A percentile compares a stretch with the other conserved stretches of the same genome.
Evolutionary conservation across 2,329 filamentous ascomycete species (phyloP).

Genomic region (Hypoxylon sp.): DNA sequence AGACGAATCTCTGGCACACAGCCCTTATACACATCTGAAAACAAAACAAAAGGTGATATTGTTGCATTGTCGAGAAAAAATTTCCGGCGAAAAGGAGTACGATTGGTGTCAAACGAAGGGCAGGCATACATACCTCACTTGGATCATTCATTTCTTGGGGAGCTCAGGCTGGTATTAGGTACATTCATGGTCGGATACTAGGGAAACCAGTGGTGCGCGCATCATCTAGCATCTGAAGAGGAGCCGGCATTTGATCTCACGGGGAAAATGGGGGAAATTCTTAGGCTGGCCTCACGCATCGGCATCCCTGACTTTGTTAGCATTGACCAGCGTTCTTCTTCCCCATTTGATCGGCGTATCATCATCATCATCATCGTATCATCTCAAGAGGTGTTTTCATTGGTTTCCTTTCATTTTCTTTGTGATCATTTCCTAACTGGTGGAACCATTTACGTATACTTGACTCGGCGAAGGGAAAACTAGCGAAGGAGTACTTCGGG

Average conservation of each 20-base stretch:
- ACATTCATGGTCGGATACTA: conserved; percentile 34
- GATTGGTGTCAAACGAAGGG: conserved; percentile 30
- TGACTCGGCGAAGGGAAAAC: conserved; percentile 20
- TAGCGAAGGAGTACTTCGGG: conserved; percentile 35
- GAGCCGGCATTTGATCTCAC: conserved; percentile 31
- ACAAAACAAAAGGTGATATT: conserved; percentile 33
- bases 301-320: conserved; percentile 36
- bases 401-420: conserved; percentile 18
- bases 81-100: conserved; percentile 25
- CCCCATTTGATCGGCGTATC: conserved; percentile 34
- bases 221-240: conserved; percentile 37
- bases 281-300: conserved; percentile 30
- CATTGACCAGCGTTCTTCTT: conserved; percentile 37
- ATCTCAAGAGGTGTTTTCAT: conserved; percentile 26
- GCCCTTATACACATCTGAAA: conserved; percentile 13
- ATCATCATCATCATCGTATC: no score
- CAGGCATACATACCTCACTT: conserved; percentile 34
- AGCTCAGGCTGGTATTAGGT: conserved; percentile 37
- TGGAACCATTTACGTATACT: no score
- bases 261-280: conserved; percentile 20
- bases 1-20: conserved; percentile 25
- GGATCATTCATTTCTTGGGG: conserved; percentile 37
- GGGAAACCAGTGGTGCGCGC: conserved; percentile 30
- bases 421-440: no score
- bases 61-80: conserved; percentile 31